Percentiles rank a stretch among this genome's conserved stretches.
These are phyloP conservation scores for Brassica hybrid DNA, from an alignment of 441 rosid genomes.

Conservation along the genomic window DNA sequence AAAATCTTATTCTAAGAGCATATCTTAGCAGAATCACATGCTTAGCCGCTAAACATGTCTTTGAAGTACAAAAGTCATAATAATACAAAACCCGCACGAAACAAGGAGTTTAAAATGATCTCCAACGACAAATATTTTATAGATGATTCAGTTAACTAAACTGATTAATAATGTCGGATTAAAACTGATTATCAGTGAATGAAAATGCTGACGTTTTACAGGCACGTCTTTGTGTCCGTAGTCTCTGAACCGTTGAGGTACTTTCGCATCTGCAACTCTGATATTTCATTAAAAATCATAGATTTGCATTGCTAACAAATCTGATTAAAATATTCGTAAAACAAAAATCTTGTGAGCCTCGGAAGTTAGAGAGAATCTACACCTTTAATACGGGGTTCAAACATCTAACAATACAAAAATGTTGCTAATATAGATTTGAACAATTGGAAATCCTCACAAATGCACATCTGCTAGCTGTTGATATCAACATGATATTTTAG, in stretches of 20 bases:
- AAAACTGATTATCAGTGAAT: slow-evolving; percentile 3
- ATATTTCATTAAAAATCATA: no score
- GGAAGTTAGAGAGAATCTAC: not conserved
- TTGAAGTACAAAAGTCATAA: slow-evolving; percentile 34
- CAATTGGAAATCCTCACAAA: not conserved
- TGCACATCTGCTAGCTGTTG: not conserved
- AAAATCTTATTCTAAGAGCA: slow-evolving; percentile 1
- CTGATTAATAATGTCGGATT: not conserved
- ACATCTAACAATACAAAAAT: no score
- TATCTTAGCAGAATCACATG: slow-evolving; percentile 14
- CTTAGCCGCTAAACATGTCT: slow-evolving; percentile 36
- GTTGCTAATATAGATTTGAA: not conserved
- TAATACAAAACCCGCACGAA: slow-evolving; percentile 34
- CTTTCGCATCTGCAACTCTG: slow-evolving; percentile 21
- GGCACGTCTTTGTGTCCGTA: slow-evolving; percentile 27
- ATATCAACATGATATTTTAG: not conserved
- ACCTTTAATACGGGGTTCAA: no score
- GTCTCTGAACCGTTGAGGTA: slow-evolving; percentile 27
- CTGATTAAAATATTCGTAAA: not conserved
- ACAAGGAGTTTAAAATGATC: slow-evolving; percentile 33
- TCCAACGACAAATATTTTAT: slow-evolving; percentile 6
- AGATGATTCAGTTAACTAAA: not conserved
- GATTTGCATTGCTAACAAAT: no score
- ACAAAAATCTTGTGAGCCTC: not conserved
- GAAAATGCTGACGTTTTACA: slow-evolving; percentile 32